phyloP scores from a whole-genome alignment of 2,329 filamentous ascomycete genomes.

The Penicillium decumbens region DNA sequence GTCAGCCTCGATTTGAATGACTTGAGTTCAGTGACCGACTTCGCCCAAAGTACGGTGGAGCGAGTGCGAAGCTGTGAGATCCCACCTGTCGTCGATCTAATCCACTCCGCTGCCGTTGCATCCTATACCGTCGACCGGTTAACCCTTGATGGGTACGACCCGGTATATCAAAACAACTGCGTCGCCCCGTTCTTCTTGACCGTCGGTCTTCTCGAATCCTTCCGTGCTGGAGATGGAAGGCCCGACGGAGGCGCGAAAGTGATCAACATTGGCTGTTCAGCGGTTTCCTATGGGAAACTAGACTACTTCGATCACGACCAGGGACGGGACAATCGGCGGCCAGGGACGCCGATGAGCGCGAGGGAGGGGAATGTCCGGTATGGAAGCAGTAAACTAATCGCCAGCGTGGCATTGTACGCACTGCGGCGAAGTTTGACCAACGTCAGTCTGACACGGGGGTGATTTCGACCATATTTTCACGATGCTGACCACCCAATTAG shows the following conservation, averaged over 20 bases:
- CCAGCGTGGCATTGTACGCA: conserved; percentile 35
- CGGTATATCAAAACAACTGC: conserved; percentile 38
- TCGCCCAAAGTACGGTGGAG: conserved; percentile 31
- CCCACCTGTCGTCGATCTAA: conserved; percentile 32
- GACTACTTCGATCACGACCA: conserved; percentile 32
- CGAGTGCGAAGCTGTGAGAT: conserved; percentile 33
- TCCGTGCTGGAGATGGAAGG: conserved; percentile 32
- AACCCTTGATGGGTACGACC: conserved; percentile 34
- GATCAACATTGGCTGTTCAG: conserved; percentile 36
- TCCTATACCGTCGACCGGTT: conserved; percentile 32
- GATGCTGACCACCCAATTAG: conserved; percentile 19
- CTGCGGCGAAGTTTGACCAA: conserved; percentile 34
- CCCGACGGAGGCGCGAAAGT: conserved; percentile 32
- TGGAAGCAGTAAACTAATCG: conserved; percentile 36
- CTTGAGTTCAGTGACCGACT: conserved; percentile 31
- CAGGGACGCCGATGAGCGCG: conserved; percentile 26
- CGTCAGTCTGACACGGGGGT: conserved; percentile 22
- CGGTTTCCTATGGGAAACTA: conserved; percentile 29
- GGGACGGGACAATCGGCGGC: conserved; percentile 13
- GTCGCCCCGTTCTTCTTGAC: conserved; percentile 36
- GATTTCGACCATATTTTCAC: background rate
- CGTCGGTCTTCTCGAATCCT: conserved; percentile 34
- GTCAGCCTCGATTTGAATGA: conserved; percentile 29
- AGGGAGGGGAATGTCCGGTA: conserved; percentile 31
- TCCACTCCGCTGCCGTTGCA: conserved; percentile 33